A percentile compares a stretch with the other conserved stretches of the same genome.
Evolutionary conservation across 495 filamentous ascomycete species (phyloP).

Genomic region (Penicillium daleae): DNA sequence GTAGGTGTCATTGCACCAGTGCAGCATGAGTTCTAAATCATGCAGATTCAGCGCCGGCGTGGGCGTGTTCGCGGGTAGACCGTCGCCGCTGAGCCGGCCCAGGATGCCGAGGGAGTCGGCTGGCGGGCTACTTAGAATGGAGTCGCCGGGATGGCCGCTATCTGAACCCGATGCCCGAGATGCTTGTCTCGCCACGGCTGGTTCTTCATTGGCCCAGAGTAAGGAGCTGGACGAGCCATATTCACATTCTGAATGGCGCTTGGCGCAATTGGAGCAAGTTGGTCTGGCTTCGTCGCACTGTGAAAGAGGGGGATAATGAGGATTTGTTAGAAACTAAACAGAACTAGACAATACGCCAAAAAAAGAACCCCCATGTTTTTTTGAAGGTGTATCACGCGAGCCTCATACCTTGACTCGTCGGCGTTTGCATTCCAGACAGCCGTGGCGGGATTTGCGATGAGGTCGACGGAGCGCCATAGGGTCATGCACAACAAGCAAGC

Average conservation of each 20-base stretch:
- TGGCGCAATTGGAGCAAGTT: slow-evolving; percentile 44
- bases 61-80: slow-evolving; percentile 12
- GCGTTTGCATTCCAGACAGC: slow-evolving; percentile 41
- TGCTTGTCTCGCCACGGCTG: slow-evolving; percentile 13
- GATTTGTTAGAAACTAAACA: slow-evolving; percentile 8
- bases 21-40: slow-evolving; percentile 50
- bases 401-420: slow-evolving; percentile 46
- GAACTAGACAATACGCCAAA: no score
- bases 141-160: slow-evolving; percentile 25
- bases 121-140: slow-evolving; percentile 15
- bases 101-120: slow-evolving; percentile 36
- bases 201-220: slow-evolving; percentile 45
- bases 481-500: slow-evolving; percentile 21
- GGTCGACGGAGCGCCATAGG: slow-evolving; percentile 42
- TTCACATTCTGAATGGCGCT: slow-evolving; percentile 44
- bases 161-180: slow-evolving; percentile 29
- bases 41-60: slow-evolving; percentile 34
- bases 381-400: not conserved
- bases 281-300: slow-evolving; percentile 47
- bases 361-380: no score
- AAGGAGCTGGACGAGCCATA: slow-evolving; percentile 43
- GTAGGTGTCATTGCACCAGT: slow-evolving; percentile 47
- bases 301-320: not conserved
- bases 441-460: slow-evolving; percentile 41
- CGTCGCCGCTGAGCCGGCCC: slow-evolving; percentile 24